These are phyloP conservation scores for Casuarina equisetifolia DNA, from an alignment of 306 rosid species.

Conservation along the genomic window DNA sequence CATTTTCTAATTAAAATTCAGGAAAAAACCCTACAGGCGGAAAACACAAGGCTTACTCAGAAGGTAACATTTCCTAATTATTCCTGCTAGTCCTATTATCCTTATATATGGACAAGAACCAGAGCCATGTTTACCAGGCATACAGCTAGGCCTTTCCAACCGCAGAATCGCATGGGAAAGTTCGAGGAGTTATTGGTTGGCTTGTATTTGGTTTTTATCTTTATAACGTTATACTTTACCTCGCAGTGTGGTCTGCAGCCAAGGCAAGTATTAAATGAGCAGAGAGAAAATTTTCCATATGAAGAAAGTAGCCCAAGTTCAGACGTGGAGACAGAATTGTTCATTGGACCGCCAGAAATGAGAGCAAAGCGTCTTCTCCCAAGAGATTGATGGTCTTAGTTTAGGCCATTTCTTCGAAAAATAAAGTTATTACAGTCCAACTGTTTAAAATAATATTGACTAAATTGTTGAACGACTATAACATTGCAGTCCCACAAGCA, in stretches of 20 bases:
- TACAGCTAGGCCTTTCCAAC: too few relatives aligned
- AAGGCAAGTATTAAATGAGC: slow-evolving; percentile 15
- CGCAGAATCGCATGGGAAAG: not conserved
- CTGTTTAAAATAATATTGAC: slow-evolving; percentile 22
- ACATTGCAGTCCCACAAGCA: slow-evolving; percentile 18
- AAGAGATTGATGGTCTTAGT: slow-evolving; percentile 10
- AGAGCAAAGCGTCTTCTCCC: slow-evolving; percentile 37
- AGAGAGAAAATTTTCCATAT: slow-evolving; percentile 29
- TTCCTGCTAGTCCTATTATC: not conserved
- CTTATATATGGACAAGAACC: not conserved
- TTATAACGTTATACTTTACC: not conserved
- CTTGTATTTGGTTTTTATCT: not conserved
- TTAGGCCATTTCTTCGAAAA: slow-evolving; percentile 17
- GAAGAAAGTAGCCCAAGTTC: slow-evolving; percentile 59
- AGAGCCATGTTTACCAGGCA: not conserved
- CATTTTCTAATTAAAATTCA: slow-evolving; percentile 32
- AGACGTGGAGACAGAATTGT: slow-evolving; percentile 77
- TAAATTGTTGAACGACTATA: slow-evolving; percentile 18
- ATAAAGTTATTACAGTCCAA: slow-evolving; percentile 19
- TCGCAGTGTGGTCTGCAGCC: slow-evolving; percentile 39
- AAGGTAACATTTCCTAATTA: slow-evolving; percentile 43
- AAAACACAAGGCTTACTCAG: slow-evolving; percentile 59
- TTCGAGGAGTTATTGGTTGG: not conserved
- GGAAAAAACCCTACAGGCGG: slow-evolving; percentile 59
- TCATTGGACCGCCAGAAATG: slow-evolving; percentile 69